Base-by-base conservation (phyloP, 2,329 filamentous ascomycete genomes). In the Fusarium cyanostomum region DNA sequence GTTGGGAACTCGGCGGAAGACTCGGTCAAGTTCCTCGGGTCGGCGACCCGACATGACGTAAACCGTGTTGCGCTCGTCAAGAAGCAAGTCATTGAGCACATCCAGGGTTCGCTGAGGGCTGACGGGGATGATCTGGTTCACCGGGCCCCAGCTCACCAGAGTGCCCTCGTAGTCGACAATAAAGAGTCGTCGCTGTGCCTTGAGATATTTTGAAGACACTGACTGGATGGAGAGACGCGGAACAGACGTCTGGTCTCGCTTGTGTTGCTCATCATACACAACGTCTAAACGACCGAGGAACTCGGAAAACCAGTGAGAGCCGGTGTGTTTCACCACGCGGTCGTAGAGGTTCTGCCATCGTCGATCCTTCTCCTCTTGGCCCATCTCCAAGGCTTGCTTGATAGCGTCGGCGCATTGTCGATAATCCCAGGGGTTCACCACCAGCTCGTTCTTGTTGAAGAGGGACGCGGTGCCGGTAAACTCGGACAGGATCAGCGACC, bases 371-470 rank as follows among this genome's bases (percentile, higher is more conserved):
- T 97, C 92, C 3, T 87, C 85, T 3, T 87, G 83, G 4, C 78
- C 80, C 89, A 97, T 96, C 66, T 94, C 91, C 15, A 98, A 80
- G 1, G 94, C 93, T 50, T 85, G 82, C 74, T 91, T 89, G 77
- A 98, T 94, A 9, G 93, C 92, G 28, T 95, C 88, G 46, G 93
- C 92, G 69, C 92, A 96, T 73, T 92, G 88, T 31, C 90, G 86
- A 75, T 97, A 97, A 74, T 97, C 92, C 94, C 94, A 98, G 0
- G 94, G 94, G 73, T 98, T 98, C 71, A 98, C 90, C 0, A 92
- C 86, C 12, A 98, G 84, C 64, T 95, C 90, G 56, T 92, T 87
- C 41, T 90, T 87, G 13, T 87, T 87, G 71, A 98, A 96, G 3
- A 98, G 84, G 0, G 91, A 92, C 1, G 94, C 89, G 58, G 93